Evolutionary conservation across 192 early-diverging fungal genomes (phyloP).

Genomic region (Ambispora gerdemannii): DNA sequence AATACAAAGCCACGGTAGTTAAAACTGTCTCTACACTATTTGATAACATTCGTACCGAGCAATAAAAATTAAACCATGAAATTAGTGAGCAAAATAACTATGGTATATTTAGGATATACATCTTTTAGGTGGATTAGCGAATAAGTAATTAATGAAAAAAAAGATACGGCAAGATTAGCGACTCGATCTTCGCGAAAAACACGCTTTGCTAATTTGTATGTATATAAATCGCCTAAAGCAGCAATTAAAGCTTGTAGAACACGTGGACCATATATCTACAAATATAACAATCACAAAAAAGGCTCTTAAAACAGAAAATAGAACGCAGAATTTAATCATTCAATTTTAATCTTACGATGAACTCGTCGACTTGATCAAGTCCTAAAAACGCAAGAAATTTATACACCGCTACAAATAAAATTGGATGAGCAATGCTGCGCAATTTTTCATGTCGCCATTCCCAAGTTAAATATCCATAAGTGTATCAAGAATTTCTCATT

Average conservation of each 20-base stretch:
- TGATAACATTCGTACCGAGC: constrained; percentile 50
- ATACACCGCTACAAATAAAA: constrained; percentile 79
- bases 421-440: constrained; percentile 79
- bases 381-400: constrained; percentile 53
- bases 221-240: constrained; percentile 67
- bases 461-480: constrained; percentile 88
- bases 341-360: constrained; percentile 61
- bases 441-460: constrained; percentile 79
- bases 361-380: constrained; percentile 56
- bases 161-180: constrained; percentile 63
- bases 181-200: constrained; percentile 52
- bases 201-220: constrained; percentile 66
- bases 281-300: constrained; percentile 6
- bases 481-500: constrained; percentile 25
- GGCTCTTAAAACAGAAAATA: background rate
- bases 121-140: background rate
- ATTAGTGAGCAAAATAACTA: constrained; percentile 51
- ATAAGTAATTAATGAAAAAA: constrained; percentile 25
- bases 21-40: constrained; percentile 73
- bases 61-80: constrained; percentile 61
- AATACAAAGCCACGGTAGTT: constrained; percentile 72
- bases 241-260: constrained; percentile 73
- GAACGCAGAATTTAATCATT: too few species aligned
- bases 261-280: constrained; percentile 69
- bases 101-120: background rate